phyloP scores from a whole-genome alignment of 2,329 filamentous ascomycete genomes.

The Parastagonospora avenae region DNA sequence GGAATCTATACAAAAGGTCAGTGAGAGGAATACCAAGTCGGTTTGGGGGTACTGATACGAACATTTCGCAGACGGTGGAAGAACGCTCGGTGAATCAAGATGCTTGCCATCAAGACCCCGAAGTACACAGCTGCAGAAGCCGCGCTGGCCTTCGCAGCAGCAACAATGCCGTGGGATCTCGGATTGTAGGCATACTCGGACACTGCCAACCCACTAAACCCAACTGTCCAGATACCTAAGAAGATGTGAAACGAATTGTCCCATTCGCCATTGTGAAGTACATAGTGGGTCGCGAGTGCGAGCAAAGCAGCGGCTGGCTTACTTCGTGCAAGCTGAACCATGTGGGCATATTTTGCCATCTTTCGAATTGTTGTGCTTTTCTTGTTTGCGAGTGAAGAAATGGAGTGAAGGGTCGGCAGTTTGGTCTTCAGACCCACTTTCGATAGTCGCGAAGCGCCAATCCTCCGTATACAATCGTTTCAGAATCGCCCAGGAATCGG shows the following conservation, averaged over 20 bases:
- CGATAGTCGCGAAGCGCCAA: too few species aligned
- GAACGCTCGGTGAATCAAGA: slow-evolving; percentile 47
- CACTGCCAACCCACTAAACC: slow-evolving; percentile 20
- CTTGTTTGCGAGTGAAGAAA: neutral
- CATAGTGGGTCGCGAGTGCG: slow-evolving; percentile 29
- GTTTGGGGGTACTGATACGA: neutral
- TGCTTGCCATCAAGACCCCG: slow-evolving; percentile 34
- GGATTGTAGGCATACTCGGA: slow-evolving; percentile 22
- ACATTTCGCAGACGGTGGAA: slow-evolving; percentile 48
- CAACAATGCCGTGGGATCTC: slow-evolving; percentile 8
- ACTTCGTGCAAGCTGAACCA: slow-evolving; percentile 22
- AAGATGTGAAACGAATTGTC: slow-evolving; percentile 24
- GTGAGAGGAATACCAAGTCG: neutral
- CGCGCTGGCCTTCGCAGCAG: slow-evolving; percentile 11
- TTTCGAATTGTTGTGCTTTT: neutral
- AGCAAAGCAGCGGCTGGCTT: slow-evolving; percentile 23
- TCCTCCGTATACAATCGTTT: too few species aligned
- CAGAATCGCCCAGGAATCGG: too few species aligned
- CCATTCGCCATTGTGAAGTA: slow-evolving; percentile 31
- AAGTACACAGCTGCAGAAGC: slow-evolving; percentile 28
- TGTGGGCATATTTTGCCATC: slow-evolving; percentile 11
- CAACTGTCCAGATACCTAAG: slow-evolving; percentile 16
- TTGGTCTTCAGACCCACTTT: too few species aligned
- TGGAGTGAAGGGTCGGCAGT: too few species aligned
- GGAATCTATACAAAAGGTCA: slow-evolving; percentile 31